phyloP scores from a whole-genome alignment of 805 yeast genomes.

The Ascoidea asiatica region DNA sequence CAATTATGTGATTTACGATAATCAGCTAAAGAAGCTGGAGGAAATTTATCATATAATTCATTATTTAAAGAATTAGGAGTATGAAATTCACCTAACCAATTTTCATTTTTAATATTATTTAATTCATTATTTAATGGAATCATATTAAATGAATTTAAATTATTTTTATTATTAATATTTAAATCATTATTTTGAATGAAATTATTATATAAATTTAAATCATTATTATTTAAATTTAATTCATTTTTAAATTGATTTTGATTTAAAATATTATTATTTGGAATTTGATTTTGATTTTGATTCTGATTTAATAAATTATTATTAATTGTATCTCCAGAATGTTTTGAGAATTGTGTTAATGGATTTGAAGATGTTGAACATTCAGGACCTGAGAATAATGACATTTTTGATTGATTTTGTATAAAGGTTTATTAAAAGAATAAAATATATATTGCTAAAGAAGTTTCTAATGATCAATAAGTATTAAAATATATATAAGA shows the following conservation, averaged over 20 bases:
- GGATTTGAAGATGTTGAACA: conserved; percentile 10
- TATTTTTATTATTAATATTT: no score
- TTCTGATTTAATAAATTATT: conserved; percentile 3
- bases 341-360: conserved; percentile 6
- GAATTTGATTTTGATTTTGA: conserved; percentile 10
- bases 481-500: no score
- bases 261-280: no score
- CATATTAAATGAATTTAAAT: neutral
- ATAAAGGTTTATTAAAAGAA: no score
- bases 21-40: neutral
- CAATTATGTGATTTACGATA: neutral
- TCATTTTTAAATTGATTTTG: conserved; percentile 12
- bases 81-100: conserved; percentile 1
- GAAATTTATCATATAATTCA: no score
- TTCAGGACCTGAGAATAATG: conserved; percentile 8
- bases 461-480: no score
- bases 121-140: neutral
- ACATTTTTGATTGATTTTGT: no score
- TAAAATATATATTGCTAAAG: no score
- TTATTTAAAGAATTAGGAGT: neutral
- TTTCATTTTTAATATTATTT: neutral
- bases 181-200: neutral
- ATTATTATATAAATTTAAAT: conserved; percentile 14
- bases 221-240: conserved; percentile 21
- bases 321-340: conserved; percentile 1